Percentiles rank a stretch among this genome's conserved stretches.
These are phyloP conservation scores for Leucaena leucocephala DNA, from an alignment of 306 rosid genomes.

Conservation along the genomic window DNA sequence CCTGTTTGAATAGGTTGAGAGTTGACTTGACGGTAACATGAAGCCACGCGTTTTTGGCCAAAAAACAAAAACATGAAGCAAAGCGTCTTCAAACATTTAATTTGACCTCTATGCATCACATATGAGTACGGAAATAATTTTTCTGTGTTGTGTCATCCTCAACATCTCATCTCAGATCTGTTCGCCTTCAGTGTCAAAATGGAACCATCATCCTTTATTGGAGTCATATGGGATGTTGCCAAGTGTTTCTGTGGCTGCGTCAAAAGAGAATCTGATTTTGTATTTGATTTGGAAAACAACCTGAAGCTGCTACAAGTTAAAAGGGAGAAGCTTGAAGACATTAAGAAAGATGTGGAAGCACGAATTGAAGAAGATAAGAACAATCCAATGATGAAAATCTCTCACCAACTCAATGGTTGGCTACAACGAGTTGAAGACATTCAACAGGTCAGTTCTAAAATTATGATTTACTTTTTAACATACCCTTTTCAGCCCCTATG, in stretches of 20 bases:
- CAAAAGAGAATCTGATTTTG: neutral
- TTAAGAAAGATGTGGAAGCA: neutral
- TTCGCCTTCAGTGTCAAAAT: neutral
- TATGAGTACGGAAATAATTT: too few relatives aligned
- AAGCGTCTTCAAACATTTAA: too few relatives aligned
- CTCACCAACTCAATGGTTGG: neutral
- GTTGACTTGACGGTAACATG: too few relatives aligned
- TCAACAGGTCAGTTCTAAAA: neutral
- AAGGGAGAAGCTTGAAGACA: neutral
- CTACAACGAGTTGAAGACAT: neutral
- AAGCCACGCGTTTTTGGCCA: too few relatives aligned
- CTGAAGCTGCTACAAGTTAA: neutral
- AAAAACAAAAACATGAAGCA: too few relatives aligned
- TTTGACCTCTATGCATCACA: too few relatives aligned
- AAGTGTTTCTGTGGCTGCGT: neutral
- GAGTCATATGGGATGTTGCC: neutral
- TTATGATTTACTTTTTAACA: neutral
- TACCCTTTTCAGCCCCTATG: neutral
- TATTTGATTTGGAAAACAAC: neutral
- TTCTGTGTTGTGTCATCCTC: neutral
- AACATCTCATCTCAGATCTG: neutral
- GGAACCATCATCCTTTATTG: neutral
- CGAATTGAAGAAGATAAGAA: neutral
- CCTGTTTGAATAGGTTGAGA: too few relatives aligned
- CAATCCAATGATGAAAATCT: neutral